A percentile compares a stretch with the other conserved stretches of the same genome.
These are phyloP conservation scores for Hondaea fermentalgiana DNA, from an alignment of 108 stramenopile genomes.

Conservation along the genomic window DNA sequence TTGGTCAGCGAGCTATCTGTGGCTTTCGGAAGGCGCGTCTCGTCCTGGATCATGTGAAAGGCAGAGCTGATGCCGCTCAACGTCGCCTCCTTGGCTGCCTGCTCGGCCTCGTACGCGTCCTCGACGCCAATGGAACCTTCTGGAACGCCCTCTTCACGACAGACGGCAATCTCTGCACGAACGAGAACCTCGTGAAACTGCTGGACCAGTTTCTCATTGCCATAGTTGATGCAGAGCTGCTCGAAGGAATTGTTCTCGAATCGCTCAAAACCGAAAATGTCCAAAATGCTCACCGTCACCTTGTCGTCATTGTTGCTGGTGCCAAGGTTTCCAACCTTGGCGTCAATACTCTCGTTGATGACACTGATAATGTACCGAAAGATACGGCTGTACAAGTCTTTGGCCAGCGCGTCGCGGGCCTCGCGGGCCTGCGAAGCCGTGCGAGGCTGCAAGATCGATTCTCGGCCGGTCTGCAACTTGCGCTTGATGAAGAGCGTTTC, in stretches of 20 bases:
- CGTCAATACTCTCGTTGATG: constrained; percentile 29
- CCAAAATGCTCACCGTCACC: constrained; percentile 16
- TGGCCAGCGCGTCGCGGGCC: constrained; percentile 32
- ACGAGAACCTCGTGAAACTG: constrained; percentile 82
- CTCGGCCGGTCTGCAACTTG: not conserved
- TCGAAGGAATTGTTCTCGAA: constrained; percentile 68
- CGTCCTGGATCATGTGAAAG: constrained; percentile 44
- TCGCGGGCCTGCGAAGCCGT: not conserved
- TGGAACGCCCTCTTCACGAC: constrained; percentile 54
- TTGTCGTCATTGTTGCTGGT: not conserved
- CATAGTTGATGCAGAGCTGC: constrained; percentile 92
- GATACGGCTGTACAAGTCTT: constrained; percentile 27
- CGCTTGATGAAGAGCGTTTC: not conserved
- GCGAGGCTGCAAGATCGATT: not conserved
- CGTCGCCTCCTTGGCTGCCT: constrained; percentile 20
- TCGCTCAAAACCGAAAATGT: constrained; percentile 33
- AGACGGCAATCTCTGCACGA: constrained; percentile 71
- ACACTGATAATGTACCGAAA: constrained; percentile 26
- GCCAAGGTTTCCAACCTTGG: not conserved
- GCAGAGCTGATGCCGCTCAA: not conserved
- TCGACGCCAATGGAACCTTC: not conserved
- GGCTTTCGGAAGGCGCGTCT: constrained; percentile 37
- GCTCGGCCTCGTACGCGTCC: constrained; percentile 46
- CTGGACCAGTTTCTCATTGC: constrained; percentile 82
- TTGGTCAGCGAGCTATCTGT: constrained; percentile 38